Base-by-base conservation (phyloP, 768 basidiomycete genomes). In the Mycena filopes region DNA sequence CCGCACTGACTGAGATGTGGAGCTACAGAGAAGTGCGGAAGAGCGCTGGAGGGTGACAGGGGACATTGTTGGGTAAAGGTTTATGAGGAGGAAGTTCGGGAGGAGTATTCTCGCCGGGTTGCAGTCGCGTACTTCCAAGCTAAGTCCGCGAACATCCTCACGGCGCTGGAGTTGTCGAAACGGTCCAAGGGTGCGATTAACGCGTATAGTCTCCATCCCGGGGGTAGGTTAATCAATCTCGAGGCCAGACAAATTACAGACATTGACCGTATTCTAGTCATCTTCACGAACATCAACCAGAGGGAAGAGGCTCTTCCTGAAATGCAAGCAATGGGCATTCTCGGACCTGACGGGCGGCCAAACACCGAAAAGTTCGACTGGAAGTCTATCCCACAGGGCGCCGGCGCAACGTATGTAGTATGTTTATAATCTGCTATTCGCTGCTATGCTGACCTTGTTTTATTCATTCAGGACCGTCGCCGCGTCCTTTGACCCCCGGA, bases 331-430 rank as follows among this genome's bases (percentile, higher is more conserved):
- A 21, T 46, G n/a, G 59, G 48, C 21, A 33, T 60, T 26, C 42
- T 60, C 16, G 49, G 26, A 12, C 36, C 25, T 7, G 40, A 60
- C 5, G 59, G 49, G 4, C 15, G 8, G 3, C 58, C 58, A 2
- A 49, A 15, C 33, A 10, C 5, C 2, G 18, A 33, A 12, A 18
- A 13, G 6, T 31, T 31, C 29, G 25, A 16, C 12, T 60, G 59
- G 59, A 60, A 60, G 23, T 51, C 59, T 0, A 58, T 58, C 10
- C 46, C 56, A 0, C 29, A 58, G 45, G 36, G 36, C 15, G 36
- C 36, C n/a, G n/a, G n/a, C 36, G 46, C 46, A 11, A 25, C 36
- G 9, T 38, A 11, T 2, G 7, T 15, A 6, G 15, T 5, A 15
- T 46, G 6, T 25, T 7, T 25, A 12, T 25, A 12, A 26, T 7